These are phyloP conservation scores for Talaromyces piceae DNA, from an alignment of 2,329 filamentous ascomycete genomes.

Conservation along the genomic window DNA sequence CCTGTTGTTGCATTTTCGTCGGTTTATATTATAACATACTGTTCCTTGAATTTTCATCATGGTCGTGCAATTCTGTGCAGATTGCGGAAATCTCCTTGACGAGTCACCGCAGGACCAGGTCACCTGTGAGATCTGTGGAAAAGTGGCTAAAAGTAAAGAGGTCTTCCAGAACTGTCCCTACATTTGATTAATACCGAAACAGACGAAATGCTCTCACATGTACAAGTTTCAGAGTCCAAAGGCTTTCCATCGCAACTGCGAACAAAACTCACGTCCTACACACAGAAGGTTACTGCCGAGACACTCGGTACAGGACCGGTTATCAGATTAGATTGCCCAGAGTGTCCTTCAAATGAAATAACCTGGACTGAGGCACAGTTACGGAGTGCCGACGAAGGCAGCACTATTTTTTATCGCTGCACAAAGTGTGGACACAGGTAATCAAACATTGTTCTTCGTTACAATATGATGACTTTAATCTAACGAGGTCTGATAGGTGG, in stretches of 20 bases:
- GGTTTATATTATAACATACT: no score
- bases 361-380: constrained; percentile 47
- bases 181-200: no score
- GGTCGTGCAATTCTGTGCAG: no score
- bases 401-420: constrained; percentile 76
- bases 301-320: constrained; percentile 3
- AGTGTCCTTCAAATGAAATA: constrained; percentile 15
- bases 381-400: constrained; percentile 82
- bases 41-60: no score
- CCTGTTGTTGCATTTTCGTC: no score
- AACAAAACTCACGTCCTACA: constrained; percentile 12
- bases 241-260: constrained; percentile 15
- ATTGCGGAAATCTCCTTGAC: no score
- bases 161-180: no score
- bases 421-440: constrained; percentile 18
- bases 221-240: constrained; percentile 10
- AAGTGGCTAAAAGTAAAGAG: no score
- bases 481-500: neutral
- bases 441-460: neutral
- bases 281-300: constrained; percentile 4
- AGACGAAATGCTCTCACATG: no score
- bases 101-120: no score
- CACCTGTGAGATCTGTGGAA: no score
- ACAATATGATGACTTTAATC: neutral
- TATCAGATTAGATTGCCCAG: constrained; percentile 14